These are phyloP conservation scores for Candida yuanshanica DNA, from an alignment of 805 yeast genomes.

Conservation along the genomic window DNA sequence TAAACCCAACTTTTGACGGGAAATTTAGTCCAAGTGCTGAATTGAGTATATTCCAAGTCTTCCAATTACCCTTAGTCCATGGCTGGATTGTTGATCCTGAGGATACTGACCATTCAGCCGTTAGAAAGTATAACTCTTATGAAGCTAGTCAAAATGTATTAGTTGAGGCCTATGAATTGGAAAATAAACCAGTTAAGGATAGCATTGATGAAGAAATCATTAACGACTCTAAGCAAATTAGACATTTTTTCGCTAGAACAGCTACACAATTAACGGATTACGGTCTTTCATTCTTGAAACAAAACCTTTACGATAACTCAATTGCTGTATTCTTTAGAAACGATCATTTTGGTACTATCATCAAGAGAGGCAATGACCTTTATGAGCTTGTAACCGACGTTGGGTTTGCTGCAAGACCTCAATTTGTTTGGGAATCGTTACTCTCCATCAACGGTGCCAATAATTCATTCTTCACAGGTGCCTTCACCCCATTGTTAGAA, in stretches of 20 bases:
- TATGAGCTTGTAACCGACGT: constrained; percentile 70
- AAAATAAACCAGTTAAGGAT: constrained; percentile 19
- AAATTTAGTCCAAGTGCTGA: constrained; percentile 49
- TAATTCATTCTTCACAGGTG: constrained; percentile 67
- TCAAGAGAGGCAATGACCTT: constrained; percentile 41
- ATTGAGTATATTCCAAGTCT: constrained; percentile 49
- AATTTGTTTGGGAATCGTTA: constrained; percentile 81
- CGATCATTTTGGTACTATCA: constrained; percentile 78
- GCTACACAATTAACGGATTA: constrained; percentile 69
- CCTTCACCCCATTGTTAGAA: constrained; percentile 40
- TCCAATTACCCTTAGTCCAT: constrained; percentile 61
- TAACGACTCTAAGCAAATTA: constrained; percentile 31
- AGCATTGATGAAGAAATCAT: constrained; percentile 24
- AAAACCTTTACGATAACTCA: constrained; percentile 43
- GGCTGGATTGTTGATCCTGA: constrained; percentile 71
- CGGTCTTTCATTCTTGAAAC: constrained; percentile 51
- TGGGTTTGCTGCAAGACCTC: constrained; percentile 42
- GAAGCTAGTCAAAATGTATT: constrained; percentile 58
- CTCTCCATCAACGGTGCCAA: constrained; percentile 59
- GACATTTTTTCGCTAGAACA: constrained; percentile 51
- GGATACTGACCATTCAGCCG: constrained; percentile 28
- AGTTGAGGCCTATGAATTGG: constrained; percentile 38
- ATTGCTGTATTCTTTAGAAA: constrained; percentile 78
- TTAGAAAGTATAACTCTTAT: constrained; percentile 40
- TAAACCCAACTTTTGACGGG: constrained; percentile 68